Evolutionary conservation across 495 filamentous ascomycete species (phyloP), one percentile per base, ranked within the genome.

Genomic region (Polyplosphaeria fusca): DNA sequence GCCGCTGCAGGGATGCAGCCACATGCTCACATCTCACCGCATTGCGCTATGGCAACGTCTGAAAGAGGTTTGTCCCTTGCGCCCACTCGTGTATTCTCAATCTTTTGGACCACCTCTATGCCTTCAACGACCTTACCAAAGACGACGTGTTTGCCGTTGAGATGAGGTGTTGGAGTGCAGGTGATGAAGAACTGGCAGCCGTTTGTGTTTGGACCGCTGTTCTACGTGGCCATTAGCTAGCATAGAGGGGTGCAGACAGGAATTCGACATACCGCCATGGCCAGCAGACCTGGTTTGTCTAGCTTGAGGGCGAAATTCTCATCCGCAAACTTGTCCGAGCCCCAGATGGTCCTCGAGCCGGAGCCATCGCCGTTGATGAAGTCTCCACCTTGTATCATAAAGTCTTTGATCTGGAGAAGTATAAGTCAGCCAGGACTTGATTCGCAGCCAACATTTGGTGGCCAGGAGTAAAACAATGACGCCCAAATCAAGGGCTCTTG

Each of bases 181-280:
- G 89, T 96, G 72, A 97, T 92, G 76, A 98, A 98, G 74, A 98
- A 98, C 70, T 97, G 94, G 51, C 83, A 91, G 13, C 94, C 94
- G 69, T 97, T 98, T 51, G 88, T 91, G 68, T 97, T 86, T 16
- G 88, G 87, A 5, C 94, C 94, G 16, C 88, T 87, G 66, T 97
- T 98, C 86, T 92, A 53, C 40, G 18, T 43, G 18, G 11, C 40
- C 40, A 43, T 7, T 12, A 43, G 27, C 26, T 35, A 1, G 12
- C 42, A 24, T 39, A n/a, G n/a, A 7, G 7, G 9, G 7, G n/a
- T 35, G 30, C 20, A 47, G 14, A 7, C 4, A 24, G 4, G 23
- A 28, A 28, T 3, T 22, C 16, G n/a, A 82, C 85, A 62, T 80
- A 93, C 89, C 42, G 93, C 94, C 94, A 97, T 97, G 49, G 86